Evolutionary conservation across 73 alveolate genomes (phyloP).

Genomic region (Tetrahymena thermophila): DNA sequence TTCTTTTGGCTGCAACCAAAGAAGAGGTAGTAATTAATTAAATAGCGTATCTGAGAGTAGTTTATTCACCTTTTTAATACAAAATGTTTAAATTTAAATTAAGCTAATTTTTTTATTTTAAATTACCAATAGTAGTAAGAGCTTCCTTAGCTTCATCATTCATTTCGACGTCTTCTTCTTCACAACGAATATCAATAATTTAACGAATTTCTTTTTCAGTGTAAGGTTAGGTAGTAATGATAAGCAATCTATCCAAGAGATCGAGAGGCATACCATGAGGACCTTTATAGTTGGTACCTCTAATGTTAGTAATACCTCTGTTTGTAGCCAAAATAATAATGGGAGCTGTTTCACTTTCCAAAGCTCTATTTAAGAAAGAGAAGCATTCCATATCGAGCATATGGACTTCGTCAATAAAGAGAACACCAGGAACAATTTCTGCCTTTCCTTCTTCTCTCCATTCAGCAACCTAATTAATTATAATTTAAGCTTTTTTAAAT

Average conservation of each 20-base stretch:
- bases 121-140: slow-evolving; percentile 69
- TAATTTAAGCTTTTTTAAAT: background rate
- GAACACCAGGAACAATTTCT: slow-evolving; percentile 96
- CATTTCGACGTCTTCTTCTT: slow-evolving; percentile 95
- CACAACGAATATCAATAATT: slow-evolving; percentile 90
- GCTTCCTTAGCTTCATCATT: slow-evolving; percentile 84
- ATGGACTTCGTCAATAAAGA: slow-evolving; percentile 97
- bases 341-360: slow-evolving; percentile 94
- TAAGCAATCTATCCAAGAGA: slow-evolving; percentile 92
- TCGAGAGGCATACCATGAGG: slow-evolving; percentile 93
- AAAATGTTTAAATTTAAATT: background rate
- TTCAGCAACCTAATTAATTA: slow-evolving; percentile 73
- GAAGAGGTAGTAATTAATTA: slow-evolving; percentile 82
- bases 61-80: slow-evolving; percentile 64
- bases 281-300: slow-evolving; percentile 90
- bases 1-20: slow-evolving; percentile 80
- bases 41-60: slow-evolving; percentile 89
- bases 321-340: slow-evolving; percentile 97
- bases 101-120: background rate
- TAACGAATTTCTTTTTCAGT: slow-evolving; percentile 70
- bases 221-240: slow-evolving; percentile 92
- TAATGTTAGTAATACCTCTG: slow-evolving; percentile 95
- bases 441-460: slow-evolving; percentile 99
- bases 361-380: slow-evolving; percentile 95
- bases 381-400: slow-evolving; percentile 99